A percentile compares a stretch with the other conserved stretches of the same genome.
phyloP scores from a whole-genome alignment of 1,139 yeast species.

The Waltiozyma sp. region DNA sequence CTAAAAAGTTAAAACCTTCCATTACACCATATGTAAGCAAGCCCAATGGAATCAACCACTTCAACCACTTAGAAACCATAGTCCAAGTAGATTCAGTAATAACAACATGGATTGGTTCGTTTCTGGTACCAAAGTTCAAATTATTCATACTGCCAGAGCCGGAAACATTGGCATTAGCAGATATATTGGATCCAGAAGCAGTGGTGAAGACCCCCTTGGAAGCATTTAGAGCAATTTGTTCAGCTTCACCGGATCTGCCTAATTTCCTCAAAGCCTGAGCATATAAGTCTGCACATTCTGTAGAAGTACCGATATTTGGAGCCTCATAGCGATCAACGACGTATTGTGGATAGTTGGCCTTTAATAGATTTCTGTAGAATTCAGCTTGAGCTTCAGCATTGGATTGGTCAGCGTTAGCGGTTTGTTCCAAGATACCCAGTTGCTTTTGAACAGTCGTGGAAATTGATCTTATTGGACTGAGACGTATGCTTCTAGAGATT shows the following conservation, averaged over 20 bases:
- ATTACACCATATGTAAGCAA: slow-evolving; percentile 63
- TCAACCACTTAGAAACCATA: slow-evolving; percentile 74
- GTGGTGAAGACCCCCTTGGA: slow-evolving; percentile 16
- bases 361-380: slow-evolving; percentile 63
- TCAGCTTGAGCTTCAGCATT: slow-evolving; percentile 70
- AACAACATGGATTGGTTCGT: slow-evolving; percentile 79
- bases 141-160: slow-evolving; percentile 19
- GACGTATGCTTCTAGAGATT: neutral
- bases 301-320: slow-evolving; percentile 73
- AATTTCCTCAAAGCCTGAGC: slow-evolving; percentile 67
- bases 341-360: slow-evolving; percentile 81
- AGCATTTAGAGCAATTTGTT: slow-evolving; percentile 25
- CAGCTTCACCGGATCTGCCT: slow-evolving; percentile 75
- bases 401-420: slow-evolving; percentile 62
- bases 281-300: slow-evolving; percentile 70
- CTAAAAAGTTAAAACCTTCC: slow-evolving; percentile 62
- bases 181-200: slow-evolving; percentile 1
- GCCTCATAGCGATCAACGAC: slow-evolving; percentile 89
- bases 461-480: slow-evolving; percentile 10
- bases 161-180: slow-evolving; percentile 1
- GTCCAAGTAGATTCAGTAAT: slow-evolving; percentile 77
- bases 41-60: slow-evolving; percentile 81
- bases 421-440: slow-evolving; percentile 64
- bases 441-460: slow-evolving; percentile 15
- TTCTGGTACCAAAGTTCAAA: slow-evolving; percentile 26